Percentiles rank a stretch among this genome's conserved stretches.
These are phyloP conservation scores for Serendipita sp. DNA, from an alignment of 768 basidiomycete genomes.

Conservation along the genomic window DNA sequence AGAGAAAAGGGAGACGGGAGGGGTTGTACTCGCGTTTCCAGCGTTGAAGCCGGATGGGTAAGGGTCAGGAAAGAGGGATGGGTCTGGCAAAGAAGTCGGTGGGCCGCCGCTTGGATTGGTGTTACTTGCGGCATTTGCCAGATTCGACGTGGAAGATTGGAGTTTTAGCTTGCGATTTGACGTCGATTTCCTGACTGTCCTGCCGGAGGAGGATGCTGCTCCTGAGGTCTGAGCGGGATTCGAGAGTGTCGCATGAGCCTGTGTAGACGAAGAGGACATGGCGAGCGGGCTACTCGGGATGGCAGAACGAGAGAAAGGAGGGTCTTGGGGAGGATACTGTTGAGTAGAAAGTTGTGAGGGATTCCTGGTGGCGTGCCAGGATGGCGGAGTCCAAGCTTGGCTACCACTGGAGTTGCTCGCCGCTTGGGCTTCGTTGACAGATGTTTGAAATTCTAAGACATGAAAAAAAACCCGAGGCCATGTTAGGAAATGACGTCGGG, in stretches of 20 bases:
- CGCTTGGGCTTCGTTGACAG: too few relatives aligned
- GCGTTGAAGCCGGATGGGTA: constrained; percentile 40
- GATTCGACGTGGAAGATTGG: background rate
- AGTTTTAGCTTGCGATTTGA: background rate
- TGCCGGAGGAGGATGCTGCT: background rate
- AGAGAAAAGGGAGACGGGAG: constrained; percentile 47
- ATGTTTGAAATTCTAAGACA: too few relatives aligned
- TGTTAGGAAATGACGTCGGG: too few relatives aligned
- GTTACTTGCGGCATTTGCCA: background rate
- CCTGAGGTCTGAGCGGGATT: background rate
- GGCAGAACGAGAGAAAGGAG: background rate
- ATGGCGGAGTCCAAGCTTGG: background rate
- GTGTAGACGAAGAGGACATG: background rate
- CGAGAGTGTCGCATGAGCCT: background rate
- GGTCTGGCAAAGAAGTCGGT: constrained; percentile 37
- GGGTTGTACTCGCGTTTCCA: constrained; percentile 23
- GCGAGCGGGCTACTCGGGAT: background rate
- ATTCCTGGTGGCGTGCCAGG: background rate
- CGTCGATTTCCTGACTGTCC: background rate
- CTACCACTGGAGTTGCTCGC: background rate
- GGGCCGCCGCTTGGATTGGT: background rate
- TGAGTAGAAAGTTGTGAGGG: background rate
- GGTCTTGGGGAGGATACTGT: background rate
- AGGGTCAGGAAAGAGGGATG: constrained; percentile 55
- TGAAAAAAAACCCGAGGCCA: too few relatives aligned